Percentiles rank a stretch among this genome's conserved stretches.
Evolutionary conservation across 352 stramenopile species (phyloP).

Genomic region (Pythium rhizo-oryzae): DNA sequence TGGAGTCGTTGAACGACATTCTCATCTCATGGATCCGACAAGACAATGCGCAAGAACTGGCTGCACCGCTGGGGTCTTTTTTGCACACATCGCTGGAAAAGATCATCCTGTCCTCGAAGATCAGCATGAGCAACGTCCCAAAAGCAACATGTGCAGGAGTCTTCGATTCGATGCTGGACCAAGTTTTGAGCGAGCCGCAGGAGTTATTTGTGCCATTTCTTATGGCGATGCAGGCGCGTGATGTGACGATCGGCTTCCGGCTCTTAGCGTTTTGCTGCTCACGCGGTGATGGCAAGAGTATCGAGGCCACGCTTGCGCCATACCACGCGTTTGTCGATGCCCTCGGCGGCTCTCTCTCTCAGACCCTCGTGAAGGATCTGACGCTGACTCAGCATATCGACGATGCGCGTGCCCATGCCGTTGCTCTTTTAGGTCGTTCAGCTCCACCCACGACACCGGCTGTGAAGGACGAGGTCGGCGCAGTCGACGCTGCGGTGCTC

Average conservation of each 20-base stretch:
- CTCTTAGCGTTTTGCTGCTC: slow-evolving; percentile 81
- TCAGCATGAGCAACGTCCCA: slow-evolving; percentile 59
- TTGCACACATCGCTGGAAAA: slow-evolving; percentile 67
- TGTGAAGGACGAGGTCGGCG: slow-evolving; percentile 60
- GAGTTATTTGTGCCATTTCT: slow-evolving; percentile 80
- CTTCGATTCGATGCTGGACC: slow-evolving; percentile 82
- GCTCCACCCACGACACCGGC: slow-evolving; percentile 6
- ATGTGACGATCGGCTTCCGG: slow-evolving; percentile 76
- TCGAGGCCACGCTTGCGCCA: slow-evolving; percentile 59
- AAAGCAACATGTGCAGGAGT: slow-evolving; percentile 69
- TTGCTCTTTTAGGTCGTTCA: slow-evolving; percentile 48
- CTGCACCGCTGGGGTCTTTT: slow-evolving; percentile 59
- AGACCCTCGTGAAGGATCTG: slow-evolving; percentile 71
- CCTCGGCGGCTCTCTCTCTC: slow-evolving; percentile 48
- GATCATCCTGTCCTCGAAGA: slow-evolving; percentile 78
- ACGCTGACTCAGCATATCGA: slow-evolving; percentile 79
- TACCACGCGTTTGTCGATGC: slow-evolving; percentile 70
- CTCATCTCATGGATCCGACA: slow-evolving; percentile 85
- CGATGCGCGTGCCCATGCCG: slow-evolving; percentile 65
- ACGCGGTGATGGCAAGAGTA: slow-evolving; percentile 47
- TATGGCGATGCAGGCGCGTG: slow-evolving; percentile 72
- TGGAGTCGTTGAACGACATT: slow-evolving; percentile 84
- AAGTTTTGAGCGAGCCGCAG: slow-evolving; percentile 67
- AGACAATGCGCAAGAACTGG: slow-evolving; percentile 72
- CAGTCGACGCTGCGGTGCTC: slow-evolving; percentile 58